Evolutionary conservation across 1,139 yeast species (phyloP), one percentile per base, ranked within the genome.

Genomic region (Lodderomyces margitis): DNA sequence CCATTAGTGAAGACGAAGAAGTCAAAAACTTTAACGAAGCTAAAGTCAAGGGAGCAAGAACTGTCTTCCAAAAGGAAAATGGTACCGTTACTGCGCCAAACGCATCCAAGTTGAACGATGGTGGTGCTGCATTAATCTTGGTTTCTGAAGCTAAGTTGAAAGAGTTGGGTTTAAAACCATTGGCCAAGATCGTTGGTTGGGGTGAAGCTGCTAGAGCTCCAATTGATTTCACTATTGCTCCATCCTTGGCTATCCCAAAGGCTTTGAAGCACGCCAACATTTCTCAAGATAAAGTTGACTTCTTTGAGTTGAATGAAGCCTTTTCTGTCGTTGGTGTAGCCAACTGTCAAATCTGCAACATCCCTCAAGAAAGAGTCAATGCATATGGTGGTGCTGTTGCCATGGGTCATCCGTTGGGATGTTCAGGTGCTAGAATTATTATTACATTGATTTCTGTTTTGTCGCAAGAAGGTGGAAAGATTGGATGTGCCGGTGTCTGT

Each of bases 351-450:
- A 69, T 88, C 49, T 76, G 87, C 52, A 72, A 73, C 52, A 62
- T 92, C 46, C 78, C 81, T 45, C 68, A 71, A 25, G 76, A 77
- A 41, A 89, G 87, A 70, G 80, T 91, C 50, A 92, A 92, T 61
- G 95, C 83, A 44, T 91, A 91, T 65, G 98, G 98, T 66, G 98
- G 98, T 66, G 98, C 98, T 34, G 98, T 92, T 49, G 98, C 97
- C 38, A 64, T 92, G 54, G 98, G 98, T 40, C 98, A 92, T 65
- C 98, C 98, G 58, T 78, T 92, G 58, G 98, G 98, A 46, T 87
- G 96, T 71, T 86, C 96, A 16, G 98, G 98, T 65, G 97, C 98
- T 35, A 84, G 98, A 74, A 80, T 92, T 58, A 78, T 91, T 46
- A 88, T 87, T 53, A 92, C 98, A 37, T 76, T 92, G 65, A 64